Conservation (phyloP, 2,329 filamentous ascomycete genomes). For the Fusarium transvaalense region DNA sequence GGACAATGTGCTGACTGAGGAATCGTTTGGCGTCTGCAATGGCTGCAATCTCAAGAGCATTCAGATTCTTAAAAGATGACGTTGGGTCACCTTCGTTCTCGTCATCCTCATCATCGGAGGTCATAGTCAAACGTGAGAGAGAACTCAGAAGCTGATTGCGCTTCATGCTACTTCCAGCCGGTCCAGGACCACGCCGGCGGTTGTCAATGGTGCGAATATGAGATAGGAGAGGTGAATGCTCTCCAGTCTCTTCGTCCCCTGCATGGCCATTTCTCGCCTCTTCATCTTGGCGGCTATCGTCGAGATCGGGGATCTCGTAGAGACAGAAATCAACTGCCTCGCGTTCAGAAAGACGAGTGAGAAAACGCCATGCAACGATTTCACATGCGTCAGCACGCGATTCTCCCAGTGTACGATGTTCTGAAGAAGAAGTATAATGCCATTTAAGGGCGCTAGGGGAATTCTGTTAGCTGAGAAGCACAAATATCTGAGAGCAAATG, state of each 20-base stretch:
- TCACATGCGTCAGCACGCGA: conserved; percentile 81
- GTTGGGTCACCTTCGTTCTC: conserved; percentile 71
- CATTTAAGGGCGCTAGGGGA: conserved; percentile 75
- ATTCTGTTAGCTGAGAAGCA: conserved; percentile 25
- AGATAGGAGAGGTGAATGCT: conserved; percentile 62
- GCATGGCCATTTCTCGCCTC: conserved; percentile 22
- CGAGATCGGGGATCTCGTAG: conserved; percentile 73
- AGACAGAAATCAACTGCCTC: conserved; percentile 82
- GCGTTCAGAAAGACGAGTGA: conserved; percentile 76
- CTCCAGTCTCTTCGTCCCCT: conserved; percentile 59
- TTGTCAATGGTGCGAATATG: conserved; percentile 49
- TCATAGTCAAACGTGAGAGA: conserved; percentile 65
- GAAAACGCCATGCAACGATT: conserved; percentile 83
- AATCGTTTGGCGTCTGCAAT: conserved; percentile 88
- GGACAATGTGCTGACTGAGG: conserved; percentile 81
- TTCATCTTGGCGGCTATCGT: conserved; percentile 45
- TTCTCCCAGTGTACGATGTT: conserved; percentile 74
- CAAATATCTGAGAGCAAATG: not conserved
- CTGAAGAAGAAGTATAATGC: conserved; percentile 75
- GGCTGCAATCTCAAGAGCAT: conserved; percentile 87
- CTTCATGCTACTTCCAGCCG: conserved; percentile 57
- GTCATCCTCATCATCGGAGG: conserved; percentile 53
- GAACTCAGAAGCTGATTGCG: conserved; percentile 65
- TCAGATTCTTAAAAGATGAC: conserved; percentile 80
- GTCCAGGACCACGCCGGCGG: conserved; percentile 36